Percentiles rank a stretch among this genome's conserved stretches.
Conservation (phyloP, 192 early-diverging fungal species). For the Podila epigama region DNA sequence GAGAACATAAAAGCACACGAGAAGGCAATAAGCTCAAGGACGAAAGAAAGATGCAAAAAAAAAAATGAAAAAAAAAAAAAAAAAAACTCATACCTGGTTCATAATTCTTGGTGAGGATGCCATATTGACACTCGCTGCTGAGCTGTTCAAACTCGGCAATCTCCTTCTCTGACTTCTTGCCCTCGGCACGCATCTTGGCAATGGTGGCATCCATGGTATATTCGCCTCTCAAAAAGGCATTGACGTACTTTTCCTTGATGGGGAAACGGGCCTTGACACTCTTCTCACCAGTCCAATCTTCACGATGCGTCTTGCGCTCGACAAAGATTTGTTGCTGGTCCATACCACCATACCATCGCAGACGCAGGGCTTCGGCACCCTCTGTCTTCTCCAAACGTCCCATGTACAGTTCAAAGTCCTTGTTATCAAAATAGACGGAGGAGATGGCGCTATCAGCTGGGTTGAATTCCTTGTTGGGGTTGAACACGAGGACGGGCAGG, state of each 20-base stretch:
- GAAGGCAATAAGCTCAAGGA: too few species aligned
- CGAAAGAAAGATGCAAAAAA: too few species aligned
- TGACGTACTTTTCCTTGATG: conserved; percentile 96
- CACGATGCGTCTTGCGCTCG: conserved; percentile 97
- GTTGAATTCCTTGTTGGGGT: conserved; percentile 76
- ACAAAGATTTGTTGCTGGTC: conserved; percentile 89
- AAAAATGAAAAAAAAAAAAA: not conserved
- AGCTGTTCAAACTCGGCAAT: conserved; percentile 77
- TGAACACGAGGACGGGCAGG: conserved; percentile 93
- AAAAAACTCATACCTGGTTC: conserved; percentile 59
- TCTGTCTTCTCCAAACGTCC: conserved; percentile 92
- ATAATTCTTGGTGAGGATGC: conserved; percentile 75
- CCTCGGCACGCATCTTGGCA: conserved; percentile 79
- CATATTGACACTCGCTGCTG: conserved; percentile 77
- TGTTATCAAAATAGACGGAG: conserved; percentile 97
- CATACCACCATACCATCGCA: conserved; percentile 98
- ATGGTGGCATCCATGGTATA: conserved; percentile 84
- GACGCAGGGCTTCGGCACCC: conserved; percentile 92
- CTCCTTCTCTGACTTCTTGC: conserved; percentile 86
- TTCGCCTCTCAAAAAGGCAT: conserved; percentile 82
- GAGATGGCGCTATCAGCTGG: conserved; percentile 90
- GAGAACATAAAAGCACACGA: too few species aligned
- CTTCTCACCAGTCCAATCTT: conserved; percentile 97
- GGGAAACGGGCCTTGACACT: conserved; percentile 94
- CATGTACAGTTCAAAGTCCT: conserved; percentile 90